Base-by-base conservation (phyloP, 371 early-diverging fungal genomes). In the Syncephalastrum monosporum region DNA sequence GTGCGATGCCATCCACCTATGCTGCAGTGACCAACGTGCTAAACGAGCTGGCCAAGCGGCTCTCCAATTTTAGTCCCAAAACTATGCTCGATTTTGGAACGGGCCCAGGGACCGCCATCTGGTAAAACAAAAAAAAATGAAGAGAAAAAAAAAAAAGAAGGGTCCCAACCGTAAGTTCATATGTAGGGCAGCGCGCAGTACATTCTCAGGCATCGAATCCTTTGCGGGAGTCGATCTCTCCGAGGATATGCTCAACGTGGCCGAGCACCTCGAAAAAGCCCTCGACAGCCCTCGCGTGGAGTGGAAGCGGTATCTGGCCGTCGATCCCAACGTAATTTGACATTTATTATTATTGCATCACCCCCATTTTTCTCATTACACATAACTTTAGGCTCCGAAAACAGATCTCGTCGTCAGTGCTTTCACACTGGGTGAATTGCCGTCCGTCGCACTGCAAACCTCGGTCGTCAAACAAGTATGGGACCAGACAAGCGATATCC, bases 21-120 rank as follows among this genome's bases (percentile, higher is more conserved):
- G 91, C 84, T 25, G 88, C 88, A 1, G 65, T 83, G 3, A 63
- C 57, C 50, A 89, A 88, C 63, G 88, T 93, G 5, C 66, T 94
- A 51, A 46, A 47, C 7, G 93, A 95, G 63, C 54, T 92, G 4
- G 53, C 67, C 3, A 64, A 51, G 10, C 71, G 92, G 27, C 42
- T 89, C 2, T 83, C 90, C 1, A 75, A 73, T 17, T 84, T 91
- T 57, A 47, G 62, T 3, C 94, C 95, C 0, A 68, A 51, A 21
- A 72, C 73, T 1, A 70, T 92, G 23, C 58, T 93, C 48, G 96
- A 95, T 71, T 91, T 93, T 66, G 96, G 93, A 16, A 84, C 87
- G 0, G 96, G 96, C 2, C 94, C 95, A 5, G 96, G 91, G 25
- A 91, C 93, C 5, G 90, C 84, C 7, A 72, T 94, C 33, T 94